Conservation (phyloP, 2,329 filamentous ascomycete species). For the Trichoderma lentiforme region DNA sequence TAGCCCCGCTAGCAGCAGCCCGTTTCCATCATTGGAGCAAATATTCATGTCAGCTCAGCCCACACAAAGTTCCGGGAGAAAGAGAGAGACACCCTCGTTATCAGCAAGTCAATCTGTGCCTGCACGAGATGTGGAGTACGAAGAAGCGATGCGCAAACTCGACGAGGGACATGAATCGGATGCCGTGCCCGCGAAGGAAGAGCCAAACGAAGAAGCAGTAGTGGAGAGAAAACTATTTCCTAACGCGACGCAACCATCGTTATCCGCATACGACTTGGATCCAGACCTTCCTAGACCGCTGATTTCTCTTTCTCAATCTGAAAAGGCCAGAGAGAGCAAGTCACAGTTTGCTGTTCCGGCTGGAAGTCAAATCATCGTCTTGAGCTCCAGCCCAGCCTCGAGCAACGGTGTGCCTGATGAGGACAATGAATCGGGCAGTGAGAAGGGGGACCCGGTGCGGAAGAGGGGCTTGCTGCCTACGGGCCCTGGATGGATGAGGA, state of each 20-base stretch:
- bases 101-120: slow-evolving; percentile 18
- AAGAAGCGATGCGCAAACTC: slow-evolving; percentile 43
- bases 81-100: slow-evolving; percentile 20
- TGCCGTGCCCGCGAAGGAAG: slow-evolving; percentile 25
- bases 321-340: slow-evolving; percentile 21
- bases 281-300: not conserved
- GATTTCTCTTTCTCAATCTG: slow-evolving; percentile 16
- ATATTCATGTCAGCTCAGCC: slow-evolving; percentile 41
- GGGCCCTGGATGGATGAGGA: slow-evolving; percentile 23
- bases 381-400: slow-evolving; percentile 29
- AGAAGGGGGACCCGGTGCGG: slow-evolving; percentile 22
- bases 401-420: slow-evolving; percentile 20
- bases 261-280: not conserved
- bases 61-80: slow-evolving; percentile 31
- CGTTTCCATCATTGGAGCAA: slow-evolving; percentile 36
- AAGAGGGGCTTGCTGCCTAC: slow-evolving; percentile 23
- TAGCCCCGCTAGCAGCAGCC: slow-evolving; percentile 30
- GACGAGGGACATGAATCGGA: slow-evolving; percentile 34
- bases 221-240: slow-evolving; percentile 27
- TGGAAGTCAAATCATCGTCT: slow-evolving; percentile 33
- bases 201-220: slow-evolving; percentile 24
- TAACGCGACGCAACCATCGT: slow-evolving; percentile 32
- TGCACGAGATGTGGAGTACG: slow-evolving; percentile 37
- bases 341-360: slow-evolving; percentile 28
- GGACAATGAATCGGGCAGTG: slow-evolving; percentile 23